Conservation (phyloP, 805 yeast genomes). For the Yamadazyma akitaensis region DNA sequence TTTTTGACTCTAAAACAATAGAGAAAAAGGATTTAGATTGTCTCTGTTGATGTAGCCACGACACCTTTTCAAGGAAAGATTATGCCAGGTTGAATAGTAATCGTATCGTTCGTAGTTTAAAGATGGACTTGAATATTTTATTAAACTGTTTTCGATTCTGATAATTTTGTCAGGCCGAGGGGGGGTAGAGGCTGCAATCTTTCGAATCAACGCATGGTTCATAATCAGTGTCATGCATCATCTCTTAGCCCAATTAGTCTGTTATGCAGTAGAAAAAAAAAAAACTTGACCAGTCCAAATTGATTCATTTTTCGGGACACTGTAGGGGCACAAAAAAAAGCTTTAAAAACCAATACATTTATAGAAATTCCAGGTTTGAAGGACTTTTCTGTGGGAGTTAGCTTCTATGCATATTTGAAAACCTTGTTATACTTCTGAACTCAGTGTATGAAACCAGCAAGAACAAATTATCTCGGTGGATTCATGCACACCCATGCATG, state of each 20-base stretch:
- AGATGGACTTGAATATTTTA: too few relatives aligned
- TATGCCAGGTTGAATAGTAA: too few relatives aligned
- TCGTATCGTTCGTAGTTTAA: too few relatives aligned
- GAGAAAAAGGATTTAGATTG: too few relatives aligned
- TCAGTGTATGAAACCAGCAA: neutral
- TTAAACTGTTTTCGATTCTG: too few relatives aligned
- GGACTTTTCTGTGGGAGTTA: neutral
- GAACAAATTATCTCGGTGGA: neutral
- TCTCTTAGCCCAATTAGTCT: neutral
- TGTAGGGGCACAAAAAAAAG: neutral
- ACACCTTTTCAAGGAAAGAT: too few relatives aligned
- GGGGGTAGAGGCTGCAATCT: too few relatives aligned
- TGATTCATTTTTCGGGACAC: neutral
- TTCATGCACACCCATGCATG: neutral
- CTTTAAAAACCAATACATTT: too few relatives aligned
- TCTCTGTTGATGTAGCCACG: too few relatives aligned
- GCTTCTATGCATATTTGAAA: slow-evolving; percentile 5
- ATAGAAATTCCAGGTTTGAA: neutral
- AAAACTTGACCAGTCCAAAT: neutral
- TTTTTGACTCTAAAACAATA: too few relatives aligned
- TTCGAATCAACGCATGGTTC: neutral
- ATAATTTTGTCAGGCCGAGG: too few relatives aligned
- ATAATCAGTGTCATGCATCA: neutral
- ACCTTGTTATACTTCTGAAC: neutral
- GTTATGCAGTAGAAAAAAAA: neutral